Evolutionary conservation across 1,284 basidiomycete genomes (phyloP).

Genomic region (Peniophora sp.): DNA sequence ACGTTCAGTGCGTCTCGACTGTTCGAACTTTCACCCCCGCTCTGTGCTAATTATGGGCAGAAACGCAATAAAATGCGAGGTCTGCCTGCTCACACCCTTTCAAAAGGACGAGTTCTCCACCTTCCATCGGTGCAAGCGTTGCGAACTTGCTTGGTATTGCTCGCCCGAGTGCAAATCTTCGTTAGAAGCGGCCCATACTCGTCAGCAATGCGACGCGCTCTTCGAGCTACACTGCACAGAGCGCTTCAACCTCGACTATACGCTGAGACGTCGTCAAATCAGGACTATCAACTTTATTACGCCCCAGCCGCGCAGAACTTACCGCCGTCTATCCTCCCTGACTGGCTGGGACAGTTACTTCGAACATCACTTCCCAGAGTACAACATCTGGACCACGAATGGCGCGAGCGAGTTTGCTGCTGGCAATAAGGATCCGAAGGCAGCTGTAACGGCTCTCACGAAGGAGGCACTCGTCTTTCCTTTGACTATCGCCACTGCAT

Average conservation of each 20-base stretch:
- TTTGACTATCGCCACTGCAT: neutral
- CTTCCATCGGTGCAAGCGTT: neutral
- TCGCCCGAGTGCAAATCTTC: slow-evolving; percentile 4
- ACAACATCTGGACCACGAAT: neutral
- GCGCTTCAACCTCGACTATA: neutral
- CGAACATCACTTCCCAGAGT: neutral
- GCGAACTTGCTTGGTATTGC: slow-evolving; percentile 5
- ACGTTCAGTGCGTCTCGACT: too few species aligned
- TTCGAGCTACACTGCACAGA: neutral
- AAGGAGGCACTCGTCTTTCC: neutral
- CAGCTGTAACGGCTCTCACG: neutral
- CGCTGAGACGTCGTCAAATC: neutral
- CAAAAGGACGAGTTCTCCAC: neutral
- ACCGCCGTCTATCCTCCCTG: neutral
- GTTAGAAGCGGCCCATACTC: neutral
- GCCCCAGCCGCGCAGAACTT: neutral
- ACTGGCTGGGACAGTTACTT: neutral
- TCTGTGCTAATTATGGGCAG: too few species aligned
- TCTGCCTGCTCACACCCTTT: slow-evolving; percentile 6
- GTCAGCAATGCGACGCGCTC: neutral
- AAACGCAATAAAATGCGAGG: slow-evolving; percentile 4
- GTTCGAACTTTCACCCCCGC: too few species aligned
- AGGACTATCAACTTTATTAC: neutral
- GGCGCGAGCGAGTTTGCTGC: neutral
- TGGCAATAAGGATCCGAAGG: neutral